Conservation (phyloP, 1,139 yeast genomes). For the Pichia sp. region DNA sequence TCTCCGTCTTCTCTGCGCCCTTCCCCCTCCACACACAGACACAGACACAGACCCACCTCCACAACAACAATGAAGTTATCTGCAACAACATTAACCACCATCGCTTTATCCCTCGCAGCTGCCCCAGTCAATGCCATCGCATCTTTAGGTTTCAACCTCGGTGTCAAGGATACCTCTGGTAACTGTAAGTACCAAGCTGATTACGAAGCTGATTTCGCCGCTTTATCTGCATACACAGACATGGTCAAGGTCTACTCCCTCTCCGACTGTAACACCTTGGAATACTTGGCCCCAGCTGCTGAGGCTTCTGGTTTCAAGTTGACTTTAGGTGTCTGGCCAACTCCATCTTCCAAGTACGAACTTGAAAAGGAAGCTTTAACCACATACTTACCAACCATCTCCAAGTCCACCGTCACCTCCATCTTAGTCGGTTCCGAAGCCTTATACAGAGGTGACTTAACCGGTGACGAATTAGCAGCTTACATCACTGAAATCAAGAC, state of each 20-base stretch:
- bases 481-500: slow-evolving; percentile 59
- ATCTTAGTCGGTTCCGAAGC: slow-evolving; percentile 93
- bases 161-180: slow-evolving; percentile 69
- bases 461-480: slow-evolving; percentile 65
- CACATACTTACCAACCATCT: slow-evolving; percentile 67
- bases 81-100: slow-evolving; percentile 28
- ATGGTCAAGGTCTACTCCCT: slow-evolving; percentile 81
- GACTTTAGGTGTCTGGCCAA: slow-evolving; percentile 90
- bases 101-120: slow-evolving; percentile 32
- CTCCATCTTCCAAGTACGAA: slow-evolving; percentile 67
- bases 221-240: slow-evolving; percentile 53
- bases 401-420: slow-evolving; percentile 64
- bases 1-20: slow-evolving; percentile 22
- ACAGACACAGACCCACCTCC: slow-evolving; percentile 6
- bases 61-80: slow-evolving; percentile 27
- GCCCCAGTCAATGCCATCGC: slow-evolving; percentile 17
- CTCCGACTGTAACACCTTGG: slow-evolving; percentile 84
- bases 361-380: slow-evolving; percentile 70
- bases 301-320: slow-evolving; percentile 67
- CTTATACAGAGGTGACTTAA: slow-evolving; percentile 78
- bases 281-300: slow-evolving; percentile 83
- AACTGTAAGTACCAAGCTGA: slow-evolving; percentile 71
- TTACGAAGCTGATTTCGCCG: slow-evolving; percentile 60
- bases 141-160: slow-evolving; percentile 61
- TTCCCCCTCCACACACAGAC: slow-evolving; percentile 11